Evolutionary conservation across 345 rosid species (phyloP).

Genomic region (Pistacia atlantica): DNA sequence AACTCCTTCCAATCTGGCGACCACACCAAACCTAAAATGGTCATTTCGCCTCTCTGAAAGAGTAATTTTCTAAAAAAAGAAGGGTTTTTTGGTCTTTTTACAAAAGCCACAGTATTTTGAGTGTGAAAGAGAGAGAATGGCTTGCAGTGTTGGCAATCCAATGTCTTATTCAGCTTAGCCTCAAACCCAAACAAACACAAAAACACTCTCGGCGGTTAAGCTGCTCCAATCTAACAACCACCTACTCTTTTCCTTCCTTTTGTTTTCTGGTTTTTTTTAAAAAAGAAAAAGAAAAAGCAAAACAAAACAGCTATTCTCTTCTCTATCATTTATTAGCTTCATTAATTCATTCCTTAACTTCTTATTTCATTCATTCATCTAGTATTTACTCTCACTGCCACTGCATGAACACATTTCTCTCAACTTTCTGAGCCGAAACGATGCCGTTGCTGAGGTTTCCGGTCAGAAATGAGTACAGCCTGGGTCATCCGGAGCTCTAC

Average conservation of each 20-base stretch:
- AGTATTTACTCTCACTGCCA: constrained; percentile 5
- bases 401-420: constrained; percentile 14
- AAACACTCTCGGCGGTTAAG: constrained; percentile 58
- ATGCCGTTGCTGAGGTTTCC: constrained; percentile 80
- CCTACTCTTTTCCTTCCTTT: constrained; percentile 35
- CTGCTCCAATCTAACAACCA: constrained; percentile 61
- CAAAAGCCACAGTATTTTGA: not conserved
- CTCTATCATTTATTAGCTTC: constrained; percentile 11
- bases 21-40: not conserved
- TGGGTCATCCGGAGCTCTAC: constrained; percentile 59
- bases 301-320: not conserved
- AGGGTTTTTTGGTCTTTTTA: constrained; percentile 37
- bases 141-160: constrained; percentile 69
- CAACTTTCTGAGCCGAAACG: constrained; percentile 6
- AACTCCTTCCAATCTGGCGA: not conserved
- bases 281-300: not conserved
- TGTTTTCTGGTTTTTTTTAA: not conserved
- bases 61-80: not conserved
- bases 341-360: constrained; percentile 17
- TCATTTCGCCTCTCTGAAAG: not conserved
- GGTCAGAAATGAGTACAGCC: constrained; percentile 68
- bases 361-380: constrained; percentile 6
- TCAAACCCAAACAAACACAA: not conserved
- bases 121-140: constrained; percentile 44
- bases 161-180: constrained; percentile 38